phyloP scores from a whole-genome alignment of 495 filamentous ascomycete species.

The Friedmanniomyces endolithicus region DNA sequence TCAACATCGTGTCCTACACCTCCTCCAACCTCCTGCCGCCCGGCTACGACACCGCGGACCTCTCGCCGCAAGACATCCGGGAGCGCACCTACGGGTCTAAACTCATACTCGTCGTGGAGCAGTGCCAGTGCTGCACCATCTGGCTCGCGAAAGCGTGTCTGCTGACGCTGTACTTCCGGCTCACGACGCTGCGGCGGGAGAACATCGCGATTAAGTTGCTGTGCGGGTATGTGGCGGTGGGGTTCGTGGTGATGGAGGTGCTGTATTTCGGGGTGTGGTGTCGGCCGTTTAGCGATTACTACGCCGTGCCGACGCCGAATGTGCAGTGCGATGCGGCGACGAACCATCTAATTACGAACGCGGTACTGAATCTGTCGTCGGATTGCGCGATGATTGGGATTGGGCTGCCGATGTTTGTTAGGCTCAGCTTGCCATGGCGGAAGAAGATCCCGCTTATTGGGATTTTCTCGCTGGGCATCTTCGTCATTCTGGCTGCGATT shows the following conservation, averaged over 20 bases:
- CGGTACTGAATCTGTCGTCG: constrained; percentile 55
- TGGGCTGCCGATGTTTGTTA: constrained; percentile 46
- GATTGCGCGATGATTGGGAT: constrained; percentile 50
- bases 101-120: constrained; percentile 39
- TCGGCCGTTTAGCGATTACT: constrained; percentile 46
- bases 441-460: constrained; percentile 42
- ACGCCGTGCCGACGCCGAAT: constrained; percentile 15
- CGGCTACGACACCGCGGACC: constrained; percentile 32
- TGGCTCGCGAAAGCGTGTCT: constrained; percentile 46
- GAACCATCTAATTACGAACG: constrained; percentile 51
- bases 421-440: constrained; percentile 36
- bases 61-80: constrained; percentile 37
- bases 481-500: constrained; percentile 50
- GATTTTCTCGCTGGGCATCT: constrained; percentile 44
- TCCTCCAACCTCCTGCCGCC: constrained; percentile 50
- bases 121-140: constrained; percentile 35
- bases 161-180: constrained; percentile 40
- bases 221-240: constrained; percentile 40
- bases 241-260: constrained; percentile 48
- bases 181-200: constrained; percentile 37
- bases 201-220: constrained; percentile 44
- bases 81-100: constrained; percentile 43
- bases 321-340: constrained; percentile 31
- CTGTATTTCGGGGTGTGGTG: constrained; percentile 56
- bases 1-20: constrained; percentile 44